Percentiles rank a stretch among this genome's conserved stretches.
Evolutionary conservation across 2,329 filamentous ascomycete genomes (phyloP).

Genomic region (Aspergillus ruber): DNA sequence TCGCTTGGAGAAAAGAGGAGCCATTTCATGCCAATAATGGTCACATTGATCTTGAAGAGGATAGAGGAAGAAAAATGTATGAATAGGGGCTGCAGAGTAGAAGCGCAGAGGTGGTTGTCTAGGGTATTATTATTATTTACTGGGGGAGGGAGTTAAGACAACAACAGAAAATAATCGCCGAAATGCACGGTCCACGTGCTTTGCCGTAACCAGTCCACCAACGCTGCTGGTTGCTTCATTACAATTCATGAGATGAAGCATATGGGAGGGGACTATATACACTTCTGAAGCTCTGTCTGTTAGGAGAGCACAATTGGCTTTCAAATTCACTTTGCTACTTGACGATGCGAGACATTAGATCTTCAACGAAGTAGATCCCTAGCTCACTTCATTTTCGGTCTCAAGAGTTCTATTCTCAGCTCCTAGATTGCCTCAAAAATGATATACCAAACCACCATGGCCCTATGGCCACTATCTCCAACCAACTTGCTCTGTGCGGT

Average conservation of each 20-base stretch:
- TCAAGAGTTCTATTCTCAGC: not conserved
- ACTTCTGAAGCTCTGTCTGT: too few relatives aligned
- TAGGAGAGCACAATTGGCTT: too few relatives aligned
- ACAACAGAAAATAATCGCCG: conserved; percentile 19
- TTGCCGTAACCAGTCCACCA: too few relatives aligned
- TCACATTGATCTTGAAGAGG: not conserved
- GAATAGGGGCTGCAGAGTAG: not conserved
- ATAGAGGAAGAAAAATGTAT: not conserved
- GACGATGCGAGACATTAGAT: too few relatives aligned
- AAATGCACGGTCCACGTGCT: conserved; percentile 21
- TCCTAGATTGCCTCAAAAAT: not conserved
- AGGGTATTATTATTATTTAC: conserved; percentile 4
- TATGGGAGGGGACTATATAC: too few relatives aligned
- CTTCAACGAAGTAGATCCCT: too few relatives aligned
- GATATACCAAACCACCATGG: not conserved
- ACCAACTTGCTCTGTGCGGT: not conserved
- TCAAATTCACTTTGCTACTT: too few relatives aligned
- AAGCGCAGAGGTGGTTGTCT: conserved; percentile 1
- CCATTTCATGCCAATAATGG: conserved; percentile 26
- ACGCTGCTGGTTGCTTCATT: too few relatives aligned
- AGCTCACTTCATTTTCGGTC: too few relatives aligned
- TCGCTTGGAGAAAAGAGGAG: conserved; percentile 36
- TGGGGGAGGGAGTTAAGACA: conserved; percentile 17
- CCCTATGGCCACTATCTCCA: not conserved
- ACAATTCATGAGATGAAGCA: too few relatives aligned